phyloP scores from a whole-genome alignment of 208 protist genomes.

The Leishmania major region DNA sequence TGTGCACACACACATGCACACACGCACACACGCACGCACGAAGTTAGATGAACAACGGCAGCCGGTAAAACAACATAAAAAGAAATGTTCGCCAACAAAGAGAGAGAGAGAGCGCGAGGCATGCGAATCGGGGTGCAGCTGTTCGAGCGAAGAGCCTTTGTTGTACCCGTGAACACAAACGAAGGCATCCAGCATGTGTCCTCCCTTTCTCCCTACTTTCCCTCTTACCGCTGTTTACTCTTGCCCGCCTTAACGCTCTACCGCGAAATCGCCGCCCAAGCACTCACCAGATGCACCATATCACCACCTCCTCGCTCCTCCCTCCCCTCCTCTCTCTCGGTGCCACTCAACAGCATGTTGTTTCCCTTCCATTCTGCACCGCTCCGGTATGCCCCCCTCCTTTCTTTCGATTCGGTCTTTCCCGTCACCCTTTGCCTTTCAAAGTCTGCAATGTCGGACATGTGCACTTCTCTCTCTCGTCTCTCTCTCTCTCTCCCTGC shows the following conservation, averaged over 20 bases:
- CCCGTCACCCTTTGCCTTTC: not conserved
- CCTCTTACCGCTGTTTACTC: not conserved
- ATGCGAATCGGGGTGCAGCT: not conserved
- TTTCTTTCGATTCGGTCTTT: not conserved
- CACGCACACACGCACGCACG: conserved; percentile 9
- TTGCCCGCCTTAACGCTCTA: not conserved
- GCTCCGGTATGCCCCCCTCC: not conserved
- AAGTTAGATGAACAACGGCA: conserved; percentile 1
- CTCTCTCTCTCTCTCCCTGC: not conserved
- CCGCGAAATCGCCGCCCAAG: not conserved
- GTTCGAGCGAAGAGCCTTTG: not conserved
- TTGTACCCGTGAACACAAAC: not conserved
- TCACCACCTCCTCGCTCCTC: not conserved
- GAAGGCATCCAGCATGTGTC: not conserved
- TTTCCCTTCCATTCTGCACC: not conserved
- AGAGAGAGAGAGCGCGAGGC: too few species aligned
- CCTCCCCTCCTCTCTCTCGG: not conserved
- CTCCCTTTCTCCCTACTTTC: not conserved
- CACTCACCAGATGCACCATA: not conserved
- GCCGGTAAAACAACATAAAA: not conserved
- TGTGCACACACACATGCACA: conserved; percentile 24
- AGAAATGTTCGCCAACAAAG: too few species aligned
- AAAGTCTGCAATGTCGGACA: not conserved
- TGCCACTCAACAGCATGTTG: not conserved
- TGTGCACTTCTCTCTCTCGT: not conserved